Percentiles rank a stretch among this genome's conserved stretches.
phyloP scores from a whole-genome alignment of 176 grass and related monocot genomes.

The Aegilops sharonensis region DNA sequence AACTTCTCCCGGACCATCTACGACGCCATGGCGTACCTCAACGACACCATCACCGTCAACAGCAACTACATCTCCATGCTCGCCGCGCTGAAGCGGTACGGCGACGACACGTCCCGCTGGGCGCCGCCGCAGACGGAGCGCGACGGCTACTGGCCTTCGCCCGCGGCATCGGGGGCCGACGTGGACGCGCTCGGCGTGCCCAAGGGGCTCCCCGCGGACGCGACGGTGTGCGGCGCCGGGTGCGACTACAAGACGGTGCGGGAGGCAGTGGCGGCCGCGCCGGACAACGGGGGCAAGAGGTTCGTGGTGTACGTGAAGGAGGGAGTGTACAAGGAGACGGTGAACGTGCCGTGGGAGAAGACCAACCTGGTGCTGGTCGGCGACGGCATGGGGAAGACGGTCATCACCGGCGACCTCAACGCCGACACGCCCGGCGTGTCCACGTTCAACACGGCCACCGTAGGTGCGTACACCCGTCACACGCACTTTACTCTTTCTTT shows the following conservation, averaged over 20 bases:
- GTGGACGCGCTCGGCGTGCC: conserved; percentile 44
- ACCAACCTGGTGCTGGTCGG: conserved; percentile 70
- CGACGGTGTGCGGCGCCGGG: conserved; percentile 43
- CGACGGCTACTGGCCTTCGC: conserved; percentile 86
- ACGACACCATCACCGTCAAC: conserved; percentile 45
- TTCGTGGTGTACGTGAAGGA: conserved; percentile 77
- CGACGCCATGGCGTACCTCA: conserved; percentile 85
- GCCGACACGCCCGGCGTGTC: conserved; percentile 67
- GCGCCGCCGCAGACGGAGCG: conserved; percentile 81
- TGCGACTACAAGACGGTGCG: conserved; percentile 42
- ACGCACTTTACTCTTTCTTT: neutral
- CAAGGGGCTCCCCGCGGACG: conserved; percentile 26
- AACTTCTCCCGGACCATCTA: conserved; percentile 60
- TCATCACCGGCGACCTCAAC: conserved; percentile 81
- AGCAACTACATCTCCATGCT: conserved; percentile 84
- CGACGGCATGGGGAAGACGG: conserved; percentile 78
- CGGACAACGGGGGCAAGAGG: conserved; percentile 26
- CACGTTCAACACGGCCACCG: conserved; percentile 86
- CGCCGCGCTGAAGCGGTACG: conserved; percentile 69
- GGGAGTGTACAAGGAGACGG: conserved; percentile 83
- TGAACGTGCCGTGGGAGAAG: conserved; percentile 75
- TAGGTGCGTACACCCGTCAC: conserved; percentile 50
- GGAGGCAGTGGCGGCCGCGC: conserved; percentile 66
- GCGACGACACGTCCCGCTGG: conserved; percentile 58
- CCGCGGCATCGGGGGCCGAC: neutral